Evolutionary conservation across 768 basidiomycete genomes (phyloP).

Genomic region (Tulasnella calospora): DNA sequence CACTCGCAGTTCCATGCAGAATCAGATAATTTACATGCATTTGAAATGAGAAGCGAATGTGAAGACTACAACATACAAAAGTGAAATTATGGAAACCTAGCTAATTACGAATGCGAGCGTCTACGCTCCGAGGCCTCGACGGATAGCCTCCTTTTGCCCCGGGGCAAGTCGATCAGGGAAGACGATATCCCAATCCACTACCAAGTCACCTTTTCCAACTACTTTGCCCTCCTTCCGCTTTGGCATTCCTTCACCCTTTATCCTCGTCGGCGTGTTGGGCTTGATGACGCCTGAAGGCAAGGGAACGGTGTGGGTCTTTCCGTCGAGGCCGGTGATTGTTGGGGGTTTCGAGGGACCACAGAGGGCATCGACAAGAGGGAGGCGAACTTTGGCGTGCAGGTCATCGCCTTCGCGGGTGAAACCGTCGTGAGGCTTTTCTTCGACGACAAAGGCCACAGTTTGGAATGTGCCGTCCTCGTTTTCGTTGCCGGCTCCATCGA

Average conservation of each 20-base stretch:
- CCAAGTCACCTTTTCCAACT: slow-evolving; percentile 75
- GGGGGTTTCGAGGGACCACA: slow-evolving; percentile 52
- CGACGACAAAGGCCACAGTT: slow-evolving; percentile 94
- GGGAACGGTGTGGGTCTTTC: slow-evolving; percentile 63
- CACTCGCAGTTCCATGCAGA: neutral
- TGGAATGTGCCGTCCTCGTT: slow-evolving; percentile 57
- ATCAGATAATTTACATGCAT: neutral
- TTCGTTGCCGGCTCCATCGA: slow-evolving; percentile 83
- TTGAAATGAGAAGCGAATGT: neutral
- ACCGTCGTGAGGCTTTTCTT: slow-evolving; percentile 79
- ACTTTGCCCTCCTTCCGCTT: slow-evolving; percentile 70
- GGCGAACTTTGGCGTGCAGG: slow-evolving; percentile 52
- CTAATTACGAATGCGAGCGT: neutral
- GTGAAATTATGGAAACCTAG: neutral
- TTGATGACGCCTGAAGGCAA: slow-evolving; percentile 66
- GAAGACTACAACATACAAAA: neutral
- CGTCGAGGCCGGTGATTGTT: slow-evolving; percentile 70
- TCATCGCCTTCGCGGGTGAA: slow-evolving; percentile 82
- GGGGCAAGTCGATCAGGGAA: slow-evolving; percentile 76
- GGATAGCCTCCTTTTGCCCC: slow-evolving; percentile 73
- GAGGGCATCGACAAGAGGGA: slow-evolving; percentile 82
- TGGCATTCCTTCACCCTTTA: slow-evolving; percentile 85
- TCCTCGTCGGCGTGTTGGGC: slow-evolving; percentile 65
- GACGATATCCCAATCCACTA: slow-evolving; percentile 72
- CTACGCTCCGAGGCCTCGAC: slow-evolving; percentile 47